Percentiles rank a stretch among this genome's conserved stretches.
Conservation (phyloP, 2,329 filamentous ascomycete genomes). For the Fusarium neocosmosporiellum region DNA sequence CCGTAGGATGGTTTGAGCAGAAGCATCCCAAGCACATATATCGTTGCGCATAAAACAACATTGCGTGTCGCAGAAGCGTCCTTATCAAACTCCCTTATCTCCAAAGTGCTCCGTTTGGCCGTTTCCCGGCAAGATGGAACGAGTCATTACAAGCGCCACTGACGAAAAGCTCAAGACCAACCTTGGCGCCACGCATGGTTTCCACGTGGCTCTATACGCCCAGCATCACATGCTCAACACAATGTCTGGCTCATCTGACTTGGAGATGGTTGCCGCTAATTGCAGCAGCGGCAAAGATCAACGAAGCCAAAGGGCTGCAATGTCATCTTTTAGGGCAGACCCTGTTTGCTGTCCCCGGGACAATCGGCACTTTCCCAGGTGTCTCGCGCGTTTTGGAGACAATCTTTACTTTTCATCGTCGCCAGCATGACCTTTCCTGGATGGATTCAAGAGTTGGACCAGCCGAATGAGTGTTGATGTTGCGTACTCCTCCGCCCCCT, state of each 20-base stretch:
- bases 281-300: neutral
- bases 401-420: neutral
- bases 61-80: neutral
- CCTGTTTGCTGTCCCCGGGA: neutral
- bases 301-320: neutral
- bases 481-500: neutral
- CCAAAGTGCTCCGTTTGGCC: neutral
- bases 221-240: neutral
- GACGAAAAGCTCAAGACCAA: neutral
- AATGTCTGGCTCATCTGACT: neutral
- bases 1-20: neutral
- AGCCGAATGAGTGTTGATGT: neutral
- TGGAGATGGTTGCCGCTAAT: neutral
- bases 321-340: neutral
- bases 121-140: neutral
- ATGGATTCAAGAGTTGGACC: neutral
- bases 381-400: neutral
- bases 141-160: neutral
- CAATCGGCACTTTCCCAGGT: neutral
- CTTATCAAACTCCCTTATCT: neutral
- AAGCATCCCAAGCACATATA: neutral
- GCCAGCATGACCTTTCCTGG: neutral
- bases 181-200: neutral
- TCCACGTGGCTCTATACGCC: neutral
- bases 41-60: neutral